A percentile compares a stretch with the other conserved stretches of the same genome.
phyloP scores from a whole-genome alignment of 2,329 filamentous ascomycete species.

The Mariannaea sp. region DNA sequence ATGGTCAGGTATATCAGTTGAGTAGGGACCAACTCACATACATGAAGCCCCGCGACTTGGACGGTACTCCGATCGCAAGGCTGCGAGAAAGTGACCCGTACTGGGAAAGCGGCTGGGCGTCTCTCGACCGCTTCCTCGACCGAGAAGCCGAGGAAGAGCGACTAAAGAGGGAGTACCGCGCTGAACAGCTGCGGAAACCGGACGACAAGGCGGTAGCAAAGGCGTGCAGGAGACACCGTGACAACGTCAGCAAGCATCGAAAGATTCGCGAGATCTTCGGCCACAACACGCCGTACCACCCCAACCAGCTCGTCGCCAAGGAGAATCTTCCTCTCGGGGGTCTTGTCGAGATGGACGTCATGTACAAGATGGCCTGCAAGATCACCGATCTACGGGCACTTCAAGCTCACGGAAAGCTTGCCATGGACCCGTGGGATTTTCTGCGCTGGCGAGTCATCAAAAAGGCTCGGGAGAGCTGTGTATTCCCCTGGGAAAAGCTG shows the following conservation, averaged over 20 bases:
- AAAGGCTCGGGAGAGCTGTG: not conserved
- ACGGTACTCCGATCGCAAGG: constrained; percentile 36
- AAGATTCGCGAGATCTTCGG: constrained; percentile 45
- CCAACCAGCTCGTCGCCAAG: constrained; percentile 45
- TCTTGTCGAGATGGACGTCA: constrained; percentile 42
- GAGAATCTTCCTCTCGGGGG: constrained; percentile 39
- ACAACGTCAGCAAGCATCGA: constrained; percentile 42
- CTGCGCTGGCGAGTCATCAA: constrained; percentile 30
- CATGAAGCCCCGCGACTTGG: constrained; percentile 31
- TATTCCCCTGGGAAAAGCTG: constrained; percentile 1
- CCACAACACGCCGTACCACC: constrained; percentile 38
- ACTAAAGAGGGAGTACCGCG: not conserved
- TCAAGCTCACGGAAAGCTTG: constrained; percentile 30
- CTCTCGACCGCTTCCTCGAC: constrained; percentile 38
- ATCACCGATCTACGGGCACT: constrained; percentile 41
- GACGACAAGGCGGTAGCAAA: constrained; percentile 17
- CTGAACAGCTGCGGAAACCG: not conserved
- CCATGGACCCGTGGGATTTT: constrained; percentile 47
- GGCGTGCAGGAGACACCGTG: constrained; percentile 33
- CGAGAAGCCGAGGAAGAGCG: constrained; percentile 31
- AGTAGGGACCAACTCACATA: constrained; percentile 35
- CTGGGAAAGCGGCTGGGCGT: constrained; percentile 41
- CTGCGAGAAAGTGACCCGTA: constrained; percentile 39
- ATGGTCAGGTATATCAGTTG: constrained; percentile 25
- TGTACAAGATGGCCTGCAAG: constrained; percentile 44